These are phyloP conservation scores for Mycena rosella DNA, from an alignment of 768 basidiomycete species.

Conservation along the genomic window DNA sequence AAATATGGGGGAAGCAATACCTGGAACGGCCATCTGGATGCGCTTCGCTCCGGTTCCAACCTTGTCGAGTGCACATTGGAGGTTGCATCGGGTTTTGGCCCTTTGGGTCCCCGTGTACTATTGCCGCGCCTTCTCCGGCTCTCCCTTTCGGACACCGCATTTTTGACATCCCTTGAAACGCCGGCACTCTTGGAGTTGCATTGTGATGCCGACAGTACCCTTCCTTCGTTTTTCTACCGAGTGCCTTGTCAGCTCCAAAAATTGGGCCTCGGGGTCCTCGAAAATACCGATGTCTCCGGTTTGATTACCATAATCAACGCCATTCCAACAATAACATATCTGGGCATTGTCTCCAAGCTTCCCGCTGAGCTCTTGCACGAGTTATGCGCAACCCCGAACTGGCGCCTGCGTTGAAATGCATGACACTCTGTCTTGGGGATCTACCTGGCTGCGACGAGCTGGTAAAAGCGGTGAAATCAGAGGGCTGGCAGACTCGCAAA, in stretches of 20 bases:
- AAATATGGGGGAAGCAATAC: background rate
- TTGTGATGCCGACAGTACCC: background rate
- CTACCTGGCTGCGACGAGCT: background rate
- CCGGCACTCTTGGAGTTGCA: conserved; percentile 21
- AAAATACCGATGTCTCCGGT: background rate
- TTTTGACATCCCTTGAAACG: conserved; percentile 1
- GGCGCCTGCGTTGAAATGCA: background rate
- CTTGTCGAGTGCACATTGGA: conserved; percentile 12
- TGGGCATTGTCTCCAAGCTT: background rate
- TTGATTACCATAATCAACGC: background rate
- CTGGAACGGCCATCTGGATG: background rate
- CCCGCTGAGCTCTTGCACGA: background rate
- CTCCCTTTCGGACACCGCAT: background rate
- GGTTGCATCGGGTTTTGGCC: background rate
- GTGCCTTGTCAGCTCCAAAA: background rate
- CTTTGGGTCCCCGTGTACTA: background rate
- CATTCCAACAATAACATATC: background rate
- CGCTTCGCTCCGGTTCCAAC: background rate
- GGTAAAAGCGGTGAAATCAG: background rate
- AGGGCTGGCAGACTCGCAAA: background rate
- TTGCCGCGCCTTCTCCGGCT: conserved; percentile 17
- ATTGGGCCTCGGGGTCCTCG: background rate
- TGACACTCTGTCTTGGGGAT: background rate
- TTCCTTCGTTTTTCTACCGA: background rate
- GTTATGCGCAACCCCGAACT: background rate